phyloP scores from a whole-genome alignment of 768 basidiomycete genomes.

The Leccinum sublutescens region DNA sequence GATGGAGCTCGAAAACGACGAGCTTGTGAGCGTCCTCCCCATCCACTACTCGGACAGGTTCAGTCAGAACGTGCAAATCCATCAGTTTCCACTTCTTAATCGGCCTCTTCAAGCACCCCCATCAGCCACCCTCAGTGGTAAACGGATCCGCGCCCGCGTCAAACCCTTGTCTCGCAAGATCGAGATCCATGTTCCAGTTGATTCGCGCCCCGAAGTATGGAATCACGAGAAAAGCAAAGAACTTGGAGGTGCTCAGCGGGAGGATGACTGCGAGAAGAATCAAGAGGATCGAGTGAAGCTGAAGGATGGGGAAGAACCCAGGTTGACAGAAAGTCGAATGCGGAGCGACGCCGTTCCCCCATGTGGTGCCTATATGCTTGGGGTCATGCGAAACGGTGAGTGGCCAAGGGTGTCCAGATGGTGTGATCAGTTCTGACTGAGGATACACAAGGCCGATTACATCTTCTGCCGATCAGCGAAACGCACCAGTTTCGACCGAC shows the following conservation, averaged over 20 bases:
- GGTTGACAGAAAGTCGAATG: conserved; percentile 67
- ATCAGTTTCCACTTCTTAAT: conserved; percentile 77
- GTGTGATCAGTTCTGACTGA: conserved; percentile 11
- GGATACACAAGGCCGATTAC: conserved; percentile 53
- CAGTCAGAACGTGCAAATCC: conserved; percentile 64
- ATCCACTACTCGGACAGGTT: conserved; percentile 68
- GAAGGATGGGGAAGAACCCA: conserved; percentile 54
- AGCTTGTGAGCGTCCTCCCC: conserved; percentile 65
- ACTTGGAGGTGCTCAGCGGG: conserved; percentile 60
- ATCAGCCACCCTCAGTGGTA: conserved; percentile 68
- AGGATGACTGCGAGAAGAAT: conserved; percentile 79
- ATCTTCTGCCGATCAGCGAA: conserved; percentile 76
- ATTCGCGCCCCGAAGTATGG: conserved; percentile 78
- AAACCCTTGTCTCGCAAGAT: conserved; percentile 61
- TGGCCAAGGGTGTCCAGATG: not conserved
- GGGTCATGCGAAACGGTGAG: conserved; percentile 70
- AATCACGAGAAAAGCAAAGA: conserved; percentile 67
- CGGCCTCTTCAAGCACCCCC: conserved; percentile 76
- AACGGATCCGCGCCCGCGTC: conserved; percentile 70
- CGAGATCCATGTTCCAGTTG: conserved; percentile 82
- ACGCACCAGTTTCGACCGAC: conserved; percentile 83
- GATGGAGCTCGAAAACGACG: conserved; percentile 44
- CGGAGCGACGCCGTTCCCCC: conserved; percentile 70
- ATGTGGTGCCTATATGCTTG: conserved; percentile 70
- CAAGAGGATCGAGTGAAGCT: conserved; percentile 52